phyloP scores from a whole-genome alignment of 805 yeast species.

The Suhomyces sp. region DNA sequence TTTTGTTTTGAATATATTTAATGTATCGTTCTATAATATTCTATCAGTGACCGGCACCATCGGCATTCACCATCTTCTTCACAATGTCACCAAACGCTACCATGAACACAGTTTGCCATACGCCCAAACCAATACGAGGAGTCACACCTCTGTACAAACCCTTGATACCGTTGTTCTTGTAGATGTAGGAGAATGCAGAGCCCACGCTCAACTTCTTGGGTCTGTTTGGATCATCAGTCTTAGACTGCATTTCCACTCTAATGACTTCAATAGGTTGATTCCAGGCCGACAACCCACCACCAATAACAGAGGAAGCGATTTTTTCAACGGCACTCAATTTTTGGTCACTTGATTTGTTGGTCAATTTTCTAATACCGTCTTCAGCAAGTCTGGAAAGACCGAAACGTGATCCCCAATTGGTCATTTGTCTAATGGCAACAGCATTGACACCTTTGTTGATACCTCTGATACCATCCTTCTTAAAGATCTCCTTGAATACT shows the following conservation, averaged over 20 bases:
- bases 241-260: constrained; percentile 97
- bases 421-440: constrained; percentile 97
- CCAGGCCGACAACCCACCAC: constrained; percentile 98
- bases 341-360: constrained; percentile 56
- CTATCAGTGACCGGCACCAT: constrained; percentile 35
- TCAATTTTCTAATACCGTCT: constrained; percentile 64
- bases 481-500: constrained; percentile 82
- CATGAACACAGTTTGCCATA: constrained; percentile 99
- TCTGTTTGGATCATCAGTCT: constrained; percentile 90
- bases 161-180: constrained; percentile 73
- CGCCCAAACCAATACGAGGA: constrained; percentile 93
- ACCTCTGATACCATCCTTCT: constrained; percentile 87
- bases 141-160: constrained; percentile 96
- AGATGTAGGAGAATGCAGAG: constrained; percentile 78
- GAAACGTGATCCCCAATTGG: constrained; percentile 98
- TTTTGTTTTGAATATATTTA: no score
- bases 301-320: constrained; percentile 79
- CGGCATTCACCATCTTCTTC: constrained; percentile 40
- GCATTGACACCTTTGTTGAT: constrained; percentile 98
- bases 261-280: constrained; percentile 98
- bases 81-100: constrained; percentile 93
- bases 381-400: constrained; percentile 92
- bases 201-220: constrained; percentile 84
- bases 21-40: neutral
- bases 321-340: constrained; percentile 75